Evolutionary conservation across 2,329 filamentous ascomycete genomes (phyloP).

Genomic region (Talaromyces piceae): DNA sequence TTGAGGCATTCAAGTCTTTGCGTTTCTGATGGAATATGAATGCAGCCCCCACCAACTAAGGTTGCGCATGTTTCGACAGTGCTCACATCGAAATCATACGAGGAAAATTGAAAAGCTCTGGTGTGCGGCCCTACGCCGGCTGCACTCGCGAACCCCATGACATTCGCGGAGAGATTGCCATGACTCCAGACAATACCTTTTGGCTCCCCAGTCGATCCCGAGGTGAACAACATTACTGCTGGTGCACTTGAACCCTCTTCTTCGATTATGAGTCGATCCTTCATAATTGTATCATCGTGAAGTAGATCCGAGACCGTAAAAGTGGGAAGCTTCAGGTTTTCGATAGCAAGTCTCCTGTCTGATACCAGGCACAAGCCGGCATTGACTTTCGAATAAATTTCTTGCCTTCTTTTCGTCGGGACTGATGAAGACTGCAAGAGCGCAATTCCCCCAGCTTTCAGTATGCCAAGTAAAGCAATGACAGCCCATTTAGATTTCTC

Average conservation of each 20-base stretch:
- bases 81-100: slow-evolving; percentile 19
- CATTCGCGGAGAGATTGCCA: slow-evolving; percentile 21
- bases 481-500: slow-evolving; percentile 19
- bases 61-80: slow-evolving; percentile 28
- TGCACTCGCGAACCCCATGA: not conserved
- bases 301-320: not conserved
- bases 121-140: slow-evolving; percentile 25
- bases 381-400: slow-evolving; percentile 21
- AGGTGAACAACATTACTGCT: slow-evolving; percentile 18
- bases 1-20: slow-evolving; percentile 22
- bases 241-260: not conserved
- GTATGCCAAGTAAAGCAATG: slow-evolving; percentile 12
- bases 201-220: slow-evolving; percentile 38
- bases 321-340: not conserved
- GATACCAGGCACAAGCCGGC: slow-evolving; percentile 24
- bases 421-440: not conserved
- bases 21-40: slow-evolving; percentile 11
- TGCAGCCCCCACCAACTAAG: slow-evolving; percentile 5
- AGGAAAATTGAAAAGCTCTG: slow-evolving; percentile 32
- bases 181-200: slow-evolving; percentile 37
- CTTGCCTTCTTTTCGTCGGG: not conserved
- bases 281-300: not conserved
- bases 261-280: not conserved
- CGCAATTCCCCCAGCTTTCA: slow-evolving; percentile 15
- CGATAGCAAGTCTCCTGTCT: not conserved